These are phyloP conservation scores for Pouteria campechiana DNA, from an alignment of 179 eudicot species.

Conservation along the genomic window DNA sequence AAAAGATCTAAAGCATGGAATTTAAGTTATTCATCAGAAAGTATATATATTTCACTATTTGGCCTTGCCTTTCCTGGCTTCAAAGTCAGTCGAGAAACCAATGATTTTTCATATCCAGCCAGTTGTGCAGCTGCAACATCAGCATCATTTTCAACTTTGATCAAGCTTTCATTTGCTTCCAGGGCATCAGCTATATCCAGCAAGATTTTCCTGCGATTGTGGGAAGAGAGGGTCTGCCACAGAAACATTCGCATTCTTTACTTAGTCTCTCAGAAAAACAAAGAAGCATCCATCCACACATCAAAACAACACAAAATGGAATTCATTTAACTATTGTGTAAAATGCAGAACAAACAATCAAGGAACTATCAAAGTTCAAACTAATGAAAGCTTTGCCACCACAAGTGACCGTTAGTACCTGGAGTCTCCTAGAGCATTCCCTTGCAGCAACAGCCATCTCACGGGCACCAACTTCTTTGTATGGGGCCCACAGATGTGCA, in stretches of 20 bases:
- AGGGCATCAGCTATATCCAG: slow-evolving; percentile 70
- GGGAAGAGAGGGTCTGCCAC: slow-evolving; percentile 57
- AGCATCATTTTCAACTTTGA: slow-evolving; percentile 51
- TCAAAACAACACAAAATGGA: too few species aligned
- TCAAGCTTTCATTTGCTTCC: slow-evolving; percentile 44
- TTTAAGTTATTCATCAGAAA: too few species aligned
- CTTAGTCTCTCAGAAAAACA: too few species aligned
- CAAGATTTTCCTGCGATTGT: slow-evolving; percentile 58
- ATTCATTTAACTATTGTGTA: too few species aligned
- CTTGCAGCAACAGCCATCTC: slow-evolving; percentile 97
- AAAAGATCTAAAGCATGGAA: too few species aligned
- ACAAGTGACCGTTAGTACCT: slow-evolving; percentile 27
- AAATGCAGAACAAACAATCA: too few species aligned
- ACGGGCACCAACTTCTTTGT: slow-evolving; percentile 47
- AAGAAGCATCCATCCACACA: too few species aligned
- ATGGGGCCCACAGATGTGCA: slow-evolving; percentile 46
- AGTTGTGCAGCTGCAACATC: slow-evolving; percentile 53
- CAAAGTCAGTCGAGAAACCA: slow-evolving; percentile 57
- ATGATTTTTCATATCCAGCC: slow-evolving; percentile 66
- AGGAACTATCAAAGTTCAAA: too few species aligned
- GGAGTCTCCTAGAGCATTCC: slow-evolving; percentile 77
- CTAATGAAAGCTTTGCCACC: too few species aligned
- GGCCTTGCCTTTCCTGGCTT: slow-evolving; percentile 69
- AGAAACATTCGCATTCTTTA: too few species aligned
- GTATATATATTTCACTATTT: too few species aligned